Evolutionary conservation across 225 moss, liverwort and hornwort species (phyloP), one percentile per base, ranked within the genome.

Genomic region (Marchantia paleacea): DNA sequence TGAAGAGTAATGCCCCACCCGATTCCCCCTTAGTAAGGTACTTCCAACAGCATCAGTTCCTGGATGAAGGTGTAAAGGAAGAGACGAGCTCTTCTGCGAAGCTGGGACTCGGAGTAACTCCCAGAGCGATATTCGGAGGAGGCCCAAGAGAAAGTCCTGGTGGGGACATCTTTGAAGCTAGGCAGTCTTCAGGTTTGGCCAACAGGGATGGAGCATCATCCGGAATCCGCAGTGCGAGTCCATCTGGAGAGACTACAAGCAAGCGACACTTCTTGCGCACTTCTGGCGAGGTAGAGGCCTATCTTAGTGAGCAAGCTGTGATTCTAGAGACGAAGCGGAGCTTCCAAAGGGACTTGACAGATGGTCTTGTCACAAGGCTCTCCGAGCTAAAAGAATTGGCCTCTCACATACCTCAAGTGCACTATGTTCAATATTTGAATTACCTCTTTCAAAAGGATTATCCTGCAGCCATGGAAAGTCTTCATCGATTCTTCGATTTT

Each of bases 401-500:
- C 48, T 83, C 75, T 30, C 85, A 83, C 75, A 80, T 85, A 76
- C 85, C 82, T 51, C 80, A 89, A 82, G 90, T 87, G 48, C 94
- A 94, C 85, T 94, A 97, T 82, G 84, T 94, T 28, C 94, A 93
- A 73, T 94, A 94, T 61, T 83, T 97, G 19, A 92, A 88, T 70
- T 91, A 85, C 73, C 85, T 94, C 25, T 90, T 91, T 25, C 92
- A 92, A 73, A 89, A 86, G 73, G 97, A 97, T 82, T 97, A 97
- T 81, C 92, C 94, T 79, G 94, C 93, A n/a, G 91, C 94, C 26
- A 90, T 93, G 90, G 94, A 97, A 73, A 91, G 90, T 67, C 85
- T 94, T 49, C 94, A 93, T 81, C 94, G 94, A 6, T 97, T 93
- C 58, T 94, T 93, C 55, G 97, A 97, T 73, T 83, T 85, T 79